Conservation (phyloP, 148 eudicot species). For the Heliosperma pusillum region DNA sequence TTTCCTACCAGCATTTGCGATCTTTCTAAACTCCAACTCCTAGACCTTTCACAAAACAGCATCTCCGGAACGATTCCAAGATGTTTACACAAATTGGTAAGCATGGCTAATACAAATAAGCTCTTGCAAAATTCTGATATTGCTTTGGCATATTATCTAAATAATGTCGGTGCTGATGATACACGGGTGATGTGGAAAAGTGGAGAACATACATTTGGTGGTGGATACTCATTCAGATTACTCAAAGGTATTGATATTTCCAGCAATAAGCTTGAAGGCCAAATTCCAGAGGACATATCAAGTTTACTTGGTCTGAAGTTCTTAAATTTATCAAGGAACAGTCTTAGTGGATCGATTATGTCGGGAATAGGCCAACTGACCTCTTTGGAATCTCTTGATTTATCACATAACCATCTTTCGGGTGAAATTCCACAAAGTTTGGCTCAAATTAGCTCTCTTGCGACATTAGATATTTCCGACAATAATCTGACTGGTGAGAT, state of each 20-base stretch:
- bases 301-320: neutral
- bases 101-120: conserved; percentile 4
- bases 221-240: neutral
- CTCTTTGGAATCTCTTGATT: conserved; percentile 8
- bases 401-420: conserved; percentile 6
- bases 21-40: conserved; percentile 10
- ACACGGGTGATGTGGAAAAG: conserved; percentile 13
- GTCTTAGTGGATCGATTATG: conserved; percentile 7
- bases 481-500: conserved; percentile 11
- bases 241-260: conserved; percentile 1
- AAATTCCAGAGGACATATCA: conserved; percentile 10
- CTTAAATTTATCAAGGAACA: conserved; percentile 17
- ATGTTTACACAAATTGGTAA: conserved; percentile 7
- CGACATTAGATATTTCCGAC: neutral
- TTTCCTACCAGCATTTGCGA: conserved; percentile 21
- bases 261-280: neutral
- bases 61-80: conserved; percentile 15
- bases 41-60: conserved; percentile 18
- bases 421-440: conserved; percentile 12
- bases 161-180: too few species aligned
- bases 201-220: neutral
- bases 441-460: neutral
- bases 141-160: too few species aligned
- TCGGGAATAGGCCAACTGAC: conserved; percentile 7
- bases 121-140: too few species aligned